These are phyloP conservation scores for Penicillium odoratum DNA, from an alignment of 495 filamentous ascomycete genomes.

Conservation along the genomic window DNA sequence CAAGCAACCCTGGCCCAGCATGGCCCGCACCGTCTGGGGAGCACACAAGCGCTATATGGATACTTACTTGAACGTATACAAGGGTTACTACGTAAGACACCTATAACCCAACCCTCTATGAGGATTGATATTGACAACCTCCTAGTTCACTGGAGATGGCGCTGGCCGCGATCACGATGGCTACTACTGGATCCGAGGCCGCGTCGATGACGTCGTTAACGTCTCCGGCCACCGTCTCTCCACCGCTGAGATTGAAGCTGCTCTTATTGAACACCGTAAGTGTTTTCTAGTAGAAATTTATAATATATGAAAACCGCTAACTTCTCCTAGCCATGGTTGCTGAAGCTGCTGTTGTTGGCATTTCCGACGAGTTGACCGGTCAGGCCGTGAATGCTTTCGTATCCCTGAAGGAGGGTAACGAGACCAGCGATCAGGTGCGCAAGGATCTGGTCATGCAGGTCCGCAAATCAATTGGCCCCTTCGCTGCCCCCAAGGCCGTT, in stretches of 20 bases:
- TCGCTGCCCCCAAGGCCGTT: conserved; percentile 92
- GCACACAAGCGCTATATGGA: conserved; percentile 99
- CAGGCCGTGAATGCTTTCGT: conserved; percentile 98
- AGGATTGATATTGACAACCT: conserved; percentile 27
- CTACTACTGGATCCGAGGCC: conserved; percentile 99
- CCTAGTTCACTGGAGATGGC: conserved; percentile 94
- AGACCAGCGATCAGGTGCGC: conserved; percentile 74
- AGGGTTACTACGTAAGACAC: conserved; percentile 88
- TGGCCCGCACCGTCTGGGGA: conserved; percentile 98
- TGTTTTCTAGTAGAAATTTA: conserved; percentile 1
- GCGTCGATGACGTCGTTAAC: conserved; percentile 98
- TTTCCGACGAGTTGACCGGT: conserved; percentile 88
- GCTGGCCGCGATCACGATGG: conserved; percentile 97
- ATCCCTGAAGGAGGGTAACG: conserved; percentile 82
- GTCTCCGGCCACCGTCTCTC: conserved; percentile 94
- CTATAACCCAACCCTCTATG: too few species aligned
- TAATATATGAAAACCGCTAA: conserved; percentile 13
- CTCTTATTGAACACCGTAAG: conserved; percentile 85
- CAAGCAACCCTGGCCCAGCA: conserved; percentile 98
- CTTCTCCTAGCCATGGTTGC: conserved; percentile 57
- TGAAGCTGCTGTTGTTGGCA: conserved; percentile 94
- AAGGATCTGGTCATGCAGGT: conserved; percentile 95
- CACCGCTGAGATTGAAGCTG: conserved; percentile 97
- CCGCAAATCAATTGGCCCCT: conserved; percentile 94
- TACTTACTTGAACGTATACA: conserved; percentile 96